Evolutionary conservation across 495 filamentous ascomycete genomes (phyloP), one percentile per base, ranked within the genome.

Genomic region (Thermothielavioides terrestris): DNA sequence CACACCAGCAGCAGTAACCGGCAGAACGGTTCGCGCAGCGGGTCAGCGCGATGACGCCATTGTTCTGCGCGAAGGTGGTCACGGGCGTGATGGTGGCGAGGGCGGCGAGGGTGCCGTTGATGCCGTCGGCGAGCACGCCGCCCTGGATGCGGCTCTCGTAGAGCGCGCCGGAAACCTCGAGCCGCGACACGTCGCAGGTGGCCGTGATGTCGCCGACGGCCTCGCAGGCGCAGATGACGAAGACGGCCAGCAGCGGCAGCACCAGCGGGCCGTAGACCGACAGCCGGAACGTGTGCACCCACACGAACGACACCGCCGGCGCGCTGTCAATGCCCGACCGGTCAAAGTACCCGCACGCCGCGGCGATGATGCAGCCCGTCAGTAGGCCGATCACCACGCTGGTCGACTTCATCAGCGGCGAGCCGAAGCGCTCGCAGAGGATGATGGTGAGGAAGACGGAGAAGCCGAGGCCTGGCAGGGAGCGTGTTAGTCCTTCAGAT

Each of bases 101-200:
- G 1, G 82, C 86, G 14, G 88, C 86, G 22, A 95, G 61, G 42
- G 91, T 68, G 26, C 88, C 87, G 65, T 85, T 90, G 30, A 91
- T 50, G n/a, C 89, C 88, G 59, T 94, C 89, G 1, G 86, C 85
- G 0, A 94, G 69, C 22, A 95, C 79, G 50, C 90, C 90, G 15
- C 90, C 90, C 63, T 94, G 89, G 64, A 96, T 91, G 15, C 89
- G 80, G 32, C 84, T 89, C 67, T 95, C 89, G 68, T 92, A 95
- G 27, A 81, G 69, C 30, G 74, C 63, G 41, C 90, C 89, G 20
- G 88, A 81, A 40, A 94, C 86, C 57, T 89, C 83, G 42, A 94
- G 77, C 12, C 84, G 80, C 5, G 87, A 92, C 7, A 96, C 90
- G 66, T 90, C 86, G 58, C 78, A 85, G 18, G 83, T 83, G 12